Base-by-base conservation (phyloP, 2,329 filamentous ascomycete species). In the Ploettnerulaceae sp. region DNA sequence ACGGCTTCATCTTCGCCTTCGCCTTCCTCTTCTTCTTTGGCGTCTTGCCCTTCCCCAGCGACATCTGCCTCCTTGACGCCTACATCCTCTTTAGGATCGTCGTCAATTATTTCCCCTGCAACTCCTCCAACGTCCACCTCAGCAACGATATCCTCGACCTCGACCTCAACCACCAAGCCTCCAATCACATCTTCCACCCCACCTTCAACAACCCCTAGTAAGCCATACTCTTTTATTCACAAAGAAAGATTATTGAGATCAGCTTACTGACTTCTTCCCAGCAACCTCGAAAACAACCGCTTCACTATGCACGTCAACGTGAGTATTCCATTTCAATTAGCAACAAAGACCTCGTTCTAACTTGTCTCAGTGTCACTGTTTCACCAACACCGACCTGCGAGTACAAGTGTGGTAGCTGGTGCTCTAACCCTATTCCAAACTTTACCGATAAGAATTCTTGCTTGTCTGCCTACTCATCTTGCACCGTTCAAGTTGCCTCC, bases 371-470 rank as follows among this genome's bases (percentile, higher is more conserved):
- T 18, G 61, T 32, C n/a, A 55, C 46, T 3, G 47, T 48, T 18
- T 42, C 69, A 8, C 60, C 69, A 18, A 69, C 73, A 7, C 62
- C 72, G 37, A 66, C 63, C 22, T 79, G 75, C 62, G 75, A 79
- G 59, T 79, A 75, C 63, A 66, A 71, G 53, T 72, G 71, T 53
- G 76, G 76, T 37, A 70, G 68, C 50, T 79, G 75, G 74, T 77
- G 74, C 58, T 69, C 69, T 28, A 67, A 66, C 35, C 67, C 73
- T 11, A 60, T 79, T 9, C 75, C 74, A 18, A 64, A 70, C 54
- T 79, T 70, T 64, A 59, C 61, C 31, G 66, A 75, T 57, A 52
- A 65, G 46, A 51, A 58, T 32, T 61, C 63, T 35, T 79, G 76
- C 61, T 57, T 63, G 39, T 54, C 53, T 7, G 69, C 71, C 17